Percentiles rank a stretch among this genome's conserved stretches.
Evolutionary conservation across 768 basidiomycete genomes (phyloP).

Genomic region (Kwoniella mangroviensis): DNA sequence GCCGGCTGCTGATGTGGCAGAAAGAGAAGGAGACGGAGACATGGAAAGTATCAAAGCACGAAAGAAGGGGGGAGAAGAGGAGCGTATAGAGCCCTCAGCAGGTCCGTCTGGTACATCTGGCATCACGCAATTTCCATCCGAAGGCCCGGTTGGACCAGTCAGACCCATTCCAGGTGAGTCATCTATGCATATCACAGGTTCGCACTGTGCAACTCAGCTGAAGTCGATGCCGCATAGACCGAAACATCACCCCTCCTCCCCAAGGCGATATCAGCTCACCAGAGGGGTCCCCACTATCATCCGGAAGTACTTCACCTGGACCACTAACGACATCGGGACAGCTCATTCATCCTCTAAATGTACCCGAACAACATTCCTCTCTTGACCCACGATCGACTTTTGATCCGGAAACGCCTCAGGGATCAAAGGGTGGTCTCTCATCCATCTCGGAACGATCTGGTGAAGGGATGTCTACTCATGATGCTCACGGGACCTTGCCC

Average conservation of each 20-base stretch:
- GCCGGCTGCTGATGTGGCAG: too few species aligned
- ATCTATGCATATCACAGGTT: too few species aligned
- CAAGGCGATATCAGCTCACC: not conserved
- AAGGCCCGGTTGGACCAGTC: too few species aligned
- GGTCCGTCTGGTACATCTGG: too few species aligned
- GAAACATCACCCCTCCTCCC: not conserved
- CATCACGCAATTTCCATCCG: too few species aligned
- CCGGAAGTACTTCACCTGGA: not conserved
- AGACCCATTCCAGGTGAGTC: too few species aligned
- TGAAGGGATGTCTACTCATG: not conserved
- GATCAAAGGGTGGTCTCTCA: not conserved
- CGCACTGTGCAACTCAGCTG: too few species aligned
- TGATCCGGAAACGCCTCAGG: not conserved
- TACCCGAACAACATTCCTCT: not conserved
- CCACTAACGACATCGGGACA: not conserved
- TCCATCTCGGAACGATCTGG: not conserved
- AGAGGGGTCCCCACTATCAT: not conserved
- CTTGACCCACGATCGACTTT: not conserved
- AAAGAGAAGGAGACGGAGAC: too few species aligned
- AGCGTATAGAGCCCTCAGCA: too few species aligned
- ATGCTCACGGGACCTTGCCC: not conserved
- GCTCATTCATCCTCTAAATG: not conserved
- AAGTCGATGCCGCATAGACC: not conserved
- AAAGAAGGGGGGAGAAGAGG: too few species aligned
- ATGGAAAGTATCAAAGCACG: too few species aligned